Percentiles rank a stretch among this genome's conserved stretches.
These are phyloP conservation scores for Macrophomina phaseolina DNA, from an alignment of 2,329 filamentous ascomycete species.

Conservation along the genomic window DNA sequence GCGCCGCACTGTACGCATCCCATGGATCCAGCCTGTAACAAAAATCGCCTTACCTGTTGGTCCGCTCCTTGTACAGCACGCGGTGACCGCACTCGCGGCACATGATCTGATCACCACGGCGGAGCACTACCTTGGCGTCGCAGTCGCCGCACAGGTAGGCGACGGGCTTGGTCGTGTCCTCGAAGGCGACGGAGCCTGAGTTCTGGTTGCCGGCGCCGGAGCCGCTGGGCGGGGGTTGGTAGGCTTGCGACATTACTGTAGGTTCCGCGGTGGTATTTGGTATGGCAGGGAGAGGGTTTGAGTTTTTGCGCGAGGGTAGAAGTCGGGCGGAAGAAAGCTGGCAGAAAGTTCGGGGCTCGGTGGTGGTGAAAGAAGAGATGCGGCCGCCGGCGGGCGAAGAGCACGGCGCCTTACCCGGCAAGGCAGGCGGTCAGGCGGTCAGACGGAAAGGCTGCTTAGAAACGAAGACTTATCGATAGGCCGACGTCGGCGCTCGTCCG, in stretches of 20 bases:
- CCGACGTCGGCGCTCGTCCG: conserved; percentile 16
- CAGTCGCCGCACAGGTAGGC: conserved; percentile 78
- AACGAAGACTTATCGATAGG: conserved; percentile 27
- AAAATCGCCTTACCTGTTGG: conserved; percentile 76
- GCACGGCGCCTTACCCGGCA: neutral
- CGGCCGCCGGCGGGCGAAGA: neutral
- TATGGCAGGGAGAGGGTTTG: neutral
- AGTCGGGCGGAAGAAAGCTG: neutral
- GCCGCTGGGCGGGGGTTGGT: conserved; percentile 29
- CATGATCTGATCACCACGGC: conserved; percentile 79
- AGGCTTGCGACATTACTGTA: conserved; percentile 27
- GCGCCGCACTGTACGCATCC: neutral
- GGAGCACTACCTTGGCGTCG: conserved; percentile 75
- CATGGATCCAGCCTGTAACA: neutral
- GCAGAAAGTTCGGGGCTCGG: neutral
- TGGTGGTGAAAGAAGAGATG: neutral
- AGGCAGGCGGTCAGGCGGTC: conserved; percentile 24
- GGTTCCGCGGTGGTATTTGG: neutral
- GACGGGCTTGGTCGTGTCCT: conserved; percentile 52
- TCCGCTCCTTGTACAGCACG: conserved; percentile 96
- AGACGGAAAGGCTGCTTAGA: conserved; percentile 20
- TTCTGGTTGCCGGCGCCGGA: conserved; percentile 24
- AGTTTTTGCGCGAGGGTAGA: neutral
- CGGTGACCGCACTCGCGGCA: conserved; percentile 94
- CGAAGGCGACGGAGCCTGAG: conserved; percentile 58